A percentile compares a stretch with the other conserved stretches of the same genome.
These are phyloP conservation scores for Protea cynaroides DNA, from an alignment of 164 flowering plant genomes.

Conservation along the genomic window DNA sequence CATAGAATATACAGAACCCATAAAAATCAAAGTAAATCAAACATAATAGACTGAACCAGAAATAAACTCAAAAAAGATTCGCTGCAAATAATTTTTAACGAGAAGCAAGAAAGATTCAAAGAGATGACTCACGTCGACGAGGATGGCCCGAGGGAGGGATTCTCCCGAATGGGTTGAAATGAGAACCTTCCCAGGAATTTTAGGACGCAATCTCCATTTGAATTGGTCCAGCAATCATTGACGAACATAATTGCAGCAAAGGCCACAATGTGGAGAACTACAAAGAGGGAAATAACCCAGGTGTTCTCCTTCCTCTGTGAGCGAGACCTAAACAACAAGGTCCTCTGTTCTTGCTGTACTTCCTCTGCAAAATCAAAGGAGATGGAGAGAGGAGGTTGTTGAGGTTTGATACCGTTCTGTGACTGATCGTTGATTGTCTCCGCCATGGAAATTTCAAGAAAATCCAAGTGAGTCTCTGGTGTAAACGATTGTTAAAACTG, in stretches of 20 bases:
- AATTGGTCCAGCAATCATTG: slow-evolving; percentile 52
- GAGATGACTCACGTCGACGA: slow-evolving; percentile 49
- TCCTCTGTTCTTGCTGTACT: slow-evolving; percentile 1
- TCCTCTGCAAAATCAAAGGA: background rate
- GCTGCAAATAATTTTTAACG: background rate
- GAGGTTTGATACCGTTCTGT: slow-evolving; percentile 19
- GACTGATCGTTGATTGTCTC: slow-evolving; percentile 15
- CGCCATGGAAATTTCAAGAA: slow-evolving; percentile 16
- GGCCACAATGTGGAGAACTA: slow-evolving; percentile 43
- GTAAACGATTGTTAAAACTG: background rate
- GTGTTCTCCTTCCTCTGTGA: slow-evolving; percentile 35
- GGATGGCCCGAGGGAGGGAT: slow-evolving; percentile 83
- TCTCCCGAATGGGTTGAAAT: slow-evolving; percentile 73
- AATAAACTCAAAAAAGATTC: background rate
- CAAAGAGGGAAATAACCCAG: slow-evolving; percentile 62
- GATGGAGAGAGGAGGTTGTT: slow-evolving; percentile 4
- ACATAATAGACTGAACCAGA: background rate
- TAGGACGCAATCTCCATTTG: slow-evolving; percentile 43
- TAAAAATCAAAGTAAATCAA: background rate
- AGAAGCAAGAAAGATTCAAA: background rate
- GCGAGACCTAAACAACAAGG: slow-evolving; percentile 37
- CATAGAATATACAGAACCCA: background rate
- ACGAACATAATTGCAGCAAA: slow-evolving; percentile 56
- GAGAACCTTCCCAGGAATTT: slow-evolving; percentile 49
- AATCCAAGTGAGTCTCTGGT: background rate